phyloP scores from a whole-genome alignment of 139 green algal species.

The Zygnema circumcarinatum region DNA sequence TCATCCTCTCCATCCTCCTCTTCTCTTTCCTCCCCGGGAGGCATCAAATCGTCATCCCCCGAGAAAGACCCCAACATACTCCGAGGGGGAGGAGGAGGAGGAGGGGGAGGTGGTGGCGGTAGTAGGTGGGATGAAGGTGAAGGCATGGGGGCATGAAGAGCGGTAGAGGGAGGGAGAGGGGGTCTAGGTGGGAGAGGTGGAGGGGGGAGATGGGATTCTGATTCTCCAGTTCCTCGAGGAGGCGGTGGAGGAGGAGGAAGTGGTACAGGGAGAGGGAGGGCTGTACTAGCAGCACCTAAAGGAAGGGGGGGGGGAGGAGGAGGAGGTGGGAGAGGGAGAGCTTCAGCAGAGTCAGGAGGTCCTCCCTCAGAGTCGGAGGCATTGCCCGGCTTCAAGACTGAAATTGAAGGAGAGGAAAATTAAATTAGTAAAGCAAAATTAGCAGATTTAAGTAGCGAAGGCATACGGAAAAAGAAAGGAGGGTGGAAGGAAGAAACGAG shows the following conservation, averaged over 20 bases:
- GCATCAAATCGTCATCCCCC: background rate
- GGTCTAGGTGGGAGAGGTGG: conserved; percentile 17
- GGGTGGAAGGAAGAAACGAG: background rate
- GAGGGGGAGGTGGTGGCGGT: background rate
- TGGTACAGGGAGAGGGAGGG: conserved; percentile 1
- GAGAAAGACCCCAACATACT: background rate
- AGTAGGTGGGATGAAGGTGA: background rate
- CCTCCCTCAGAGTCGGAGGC: background rate
- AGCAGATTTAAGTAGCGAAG: background rate
- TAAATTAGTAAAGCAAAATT: no score
- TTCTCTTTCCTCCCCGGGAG: background rate
- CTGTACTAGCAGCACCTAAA: conserved; percentile 8
- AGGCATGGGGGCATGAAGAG: background rate
- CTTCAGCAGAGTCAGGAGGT: background rate
- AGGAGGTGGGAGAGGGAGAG: conserved; percentile 35
- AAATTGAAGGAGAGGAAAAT: background rate
- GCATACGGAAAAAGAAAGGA: conserved; percentile 18
- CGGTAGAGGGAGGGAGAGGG: conserved; percentile 10
- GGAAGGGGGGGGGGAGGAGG: conserved; percentile 31
- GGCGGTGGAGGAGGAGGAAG: conserved; percentile 19
- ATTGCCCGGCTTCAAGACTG: no score
- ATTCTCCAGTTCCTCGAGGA: background rate
- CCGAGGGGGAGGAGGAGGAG: conserved; percentile 1
- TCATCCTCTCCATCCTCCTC: background rate
- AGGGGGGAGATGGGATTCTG: background rate